Percentiles rank a stretch among this genome's conserved stretches.
These are phyloP conservation scores for Mentha longifolia DNA, from an alignment of 257 asterid genomes.

Conservation along the genomic window DNA sequence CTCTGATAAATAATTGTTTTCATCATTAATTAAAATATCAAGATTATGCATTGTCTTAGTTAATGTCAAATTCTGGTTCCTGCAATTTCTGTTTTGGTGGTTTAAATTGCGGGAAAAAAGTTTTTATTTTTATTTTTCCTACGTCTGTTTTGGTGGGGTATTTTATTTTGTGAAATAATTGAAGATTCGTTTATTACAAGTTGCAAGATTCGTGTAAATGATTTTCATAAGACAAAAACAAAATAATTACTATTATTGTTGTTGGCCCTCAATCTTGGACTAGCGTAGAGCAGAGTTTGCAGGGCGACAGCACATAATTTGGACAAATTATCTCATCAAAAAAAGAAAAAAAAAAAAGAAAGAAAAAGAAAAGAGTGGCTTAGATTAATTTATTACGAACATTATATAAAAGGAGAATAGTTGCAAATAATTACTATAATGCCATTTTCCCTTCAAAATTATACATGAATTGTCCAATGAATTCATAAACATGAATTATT, in stretches of 20 bases:
- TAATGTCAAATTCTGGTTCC: slow-evolving; percentile 19
- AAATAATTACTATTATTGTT: not conserved
- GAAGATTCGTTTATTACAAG: not conserved
- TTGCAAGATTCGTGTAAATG: slow-evolving; percentile 24
- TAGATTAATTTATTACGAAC: not conserved
- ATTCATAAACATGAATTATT: no score
- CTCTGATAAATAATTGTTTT: slow-evolving; percentile 8
- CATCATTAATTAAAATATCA: not conserved
- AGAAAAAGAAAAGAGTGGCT: slow-evolving; percentile 28
- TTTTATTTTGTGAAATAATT: no score
- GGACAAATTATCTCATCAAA: slow-evolving; percentile 11
- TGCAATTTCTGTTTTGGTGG: not conserved
- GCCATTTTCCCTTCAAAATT: no score
- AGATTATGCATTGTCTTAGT: not conserved
- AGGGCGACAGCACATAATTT: slow-evolving; percentile 9
- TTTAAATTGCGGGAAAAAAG: no score
- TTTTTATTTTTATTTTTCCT: slow-evolving; percentile 25
- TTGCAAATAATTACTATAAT: no score
- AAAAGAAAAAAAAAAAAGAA: no score
- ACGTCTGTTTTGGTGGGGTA: not conserved
- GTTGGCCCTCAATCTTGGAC: slow-evolving; percentile 22
- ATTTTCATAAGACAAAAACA: slow-evolving; percentile 1
- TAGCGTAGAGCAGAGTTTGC: slow-evolving; percentile 14
- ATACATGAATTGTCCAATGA: no score
- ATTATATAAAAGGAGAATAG: no score